Evolutionary conservation across 2,329 filamentous ascomycete species (phyloP), one percentile per base, ranked within the genome.

Genomic region (Dactylonectria macrodidyma): DNA sequence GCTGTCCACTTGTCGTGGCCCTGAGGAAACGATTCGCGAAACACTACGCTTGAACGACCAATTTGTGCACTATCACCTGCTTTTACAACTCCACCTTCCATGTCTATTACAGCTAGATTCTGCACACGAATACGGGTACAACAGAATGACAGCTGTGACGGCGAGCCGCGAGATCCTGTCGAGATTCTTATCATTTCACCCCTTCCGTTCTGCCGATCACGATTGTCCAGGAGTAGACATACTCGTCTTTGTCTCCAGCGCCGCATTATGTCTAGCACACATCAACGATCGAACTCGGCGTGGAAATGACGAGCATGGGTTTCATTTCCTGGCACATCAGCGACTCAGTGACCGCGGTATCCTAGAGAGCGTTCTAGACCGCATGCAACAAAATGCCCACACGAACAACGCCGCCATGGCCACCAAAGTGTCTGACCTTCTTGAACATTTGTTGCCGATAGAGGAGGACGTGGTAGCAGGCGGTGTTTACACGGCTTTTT

Each of bases 21-120:
- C 71, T 19, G 24, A 73, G 72, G 55, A 72, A 61, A 63, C 65
- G 69, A 61, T 77, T 44, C 70, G 66, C 1, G 79, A 84, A 51
- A 79, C 73, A 5, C 59, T 76, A 2, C 75, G 51, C 0, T 70
- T 84, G 4, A 83, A 86, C 68, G 76, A 83, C 19, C 87, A 89
- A 57, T 80, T 89, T 50, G 80, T 83, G 44, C 84, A 89, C 66
- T 83, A 87, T 61, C 82, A 85, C 54, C 78, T 89, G 1, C 72
- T 88, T 2, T 79, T 86, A n/a, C 81, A 86, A 5, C 79, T 89
- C 0, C 87, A 90, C 65, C 78, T 89, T 4, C 88, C 87, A 0
- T 88, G 86, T 67, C 82, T 89, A 73, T 77, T 89, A 9, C 81
- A 78, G 12, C 72, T 79, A 41, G 73, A 79, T 1, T 71, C 76